phyloP scores from a whole-genome alignment of 176 grass and related monocot species.

The Oryza australiensis region DNA sequence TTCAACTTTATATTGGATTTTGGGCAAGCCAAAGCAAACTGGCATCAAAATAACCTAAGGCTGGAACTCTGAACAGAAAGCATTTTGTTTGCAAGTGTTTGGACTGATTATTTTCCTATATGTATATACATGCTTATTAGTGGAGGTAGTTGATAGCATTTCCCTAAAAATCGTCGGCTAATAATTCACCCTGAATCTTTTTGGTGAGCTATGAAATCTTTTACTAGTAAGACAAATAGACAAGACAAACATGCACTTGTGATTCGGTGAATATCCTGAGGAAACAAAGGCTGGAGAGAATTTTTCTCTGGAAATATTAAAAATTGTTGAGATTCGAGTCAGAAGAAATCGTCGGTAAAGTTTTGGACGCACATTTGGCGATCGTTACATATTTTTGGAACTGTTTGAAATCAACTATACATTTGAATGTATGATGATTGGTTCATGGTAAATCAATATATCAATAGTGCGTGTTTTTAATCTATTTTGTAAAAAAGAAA shows the following conservation, averaged over 20 bases:
- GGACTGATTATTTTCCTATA: neutral
- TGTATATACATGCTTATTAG: neutral
- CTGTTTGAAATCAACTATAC: too few relatives aligned
- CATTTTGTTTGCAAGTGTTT: neutral
- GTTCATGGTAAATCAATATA: too few relatives aligned
- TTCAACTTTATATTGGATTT: neutral
- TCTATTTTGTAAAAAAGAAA: too few relatives aligned
- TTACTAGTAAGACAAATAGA: neutral
- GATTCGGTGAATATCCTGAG: neutral
- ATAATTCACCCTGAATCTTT: neutral
- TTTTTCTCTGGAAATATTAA: neutral
- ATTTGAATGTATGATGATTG: too few relatives aligned
- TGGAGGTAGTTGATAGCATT: neutral
- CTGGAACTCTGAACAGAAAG: neutral
- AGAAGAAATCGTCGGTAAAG: too few relatives aligned
- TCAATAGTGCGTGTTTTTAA: too few relatives aligned
- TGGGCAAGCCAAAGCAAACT: neutral
- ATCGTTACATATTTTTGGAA: neutral
- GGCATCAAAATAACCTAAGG: neutral
- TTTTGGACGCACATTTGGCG: neutral
- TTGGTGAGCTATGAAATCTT: neutral
- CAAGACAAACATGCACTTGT: neutral
- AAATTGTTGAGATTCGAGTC: too few relatives aligned
- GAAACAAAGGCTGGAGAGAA: neutral
- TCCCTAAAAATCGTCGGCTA: neutral